phyloP scores from a whole-genome alignment of 208 protist genomes.

The Crithidia bombi region DNA sequence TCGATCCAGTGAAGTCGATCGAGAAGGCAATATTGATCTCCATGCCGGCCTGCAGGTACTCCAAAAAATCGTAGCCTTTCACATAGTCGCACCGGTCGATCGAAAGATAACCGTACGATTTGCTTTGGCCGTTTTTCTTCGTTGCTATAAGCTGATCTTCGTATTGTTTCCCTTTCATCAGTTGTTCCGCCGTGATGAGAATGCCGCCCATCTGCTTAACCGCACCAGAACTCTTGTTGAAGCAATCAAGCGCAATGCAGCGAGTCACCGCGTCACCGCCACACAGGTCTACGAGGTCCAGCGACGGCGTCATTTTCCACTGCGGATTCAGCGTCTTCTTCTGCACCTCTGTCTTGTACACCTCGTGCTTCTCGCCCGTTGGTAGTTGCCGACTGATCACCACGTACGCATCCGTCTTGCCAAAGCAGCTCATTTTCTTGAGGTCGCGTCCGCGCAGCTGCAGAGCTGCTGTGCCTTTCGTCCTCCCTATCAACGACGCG shows the following conservation, averaged over 20 bases:
- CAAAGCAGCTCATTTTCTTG: constrained; percentile 48
- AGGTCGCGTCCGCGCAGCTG: constrained; percentile 34
- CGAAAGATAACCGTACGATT: constrained; percentile 33
- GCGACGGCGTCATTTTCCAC: constrained; percentile 33
- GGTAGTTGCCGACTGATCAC: constrained; percentile 25
- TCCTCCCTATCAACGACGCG: constrained; percentile 3
- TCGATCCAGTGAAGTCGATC: constrained; percentile 81
- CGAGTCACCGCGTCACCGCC: constrained; percentile 25
- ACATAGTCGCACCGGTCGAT: constrained; percentile 24
- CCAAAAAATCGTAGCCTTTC: constrained; percentile 46
- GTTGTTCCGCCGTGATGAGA: no score
- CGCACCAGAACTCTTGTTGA: no score
- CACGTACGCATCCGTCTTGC: constrained; percentile 45
- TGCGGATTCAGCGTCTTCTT: constrained; percentile 42
- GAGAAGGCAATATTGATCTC: constrained; percentile 71
- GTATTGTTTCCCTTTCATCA: constrained; percentile 34
- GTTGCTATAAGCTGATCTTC: no score
- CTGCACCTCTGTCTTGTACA: constrained; percentile 40
- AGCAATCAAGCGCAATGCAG: constrained; percentile 39
- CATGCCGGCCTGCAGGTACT: constrained; percentile 54
- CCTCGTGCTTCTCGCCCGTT: no score
- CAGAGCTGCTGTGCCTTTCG: no score
- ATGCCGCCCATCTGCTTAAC: no score
- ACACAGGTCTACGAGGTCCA: constrained; percentile 40
- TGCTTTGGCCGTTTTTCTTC: no score